These are phyloP conservation scores for Barnettozyma populi DNA, from an alignment of 805 yeast species.

Conservation along the genomic window DNA sequence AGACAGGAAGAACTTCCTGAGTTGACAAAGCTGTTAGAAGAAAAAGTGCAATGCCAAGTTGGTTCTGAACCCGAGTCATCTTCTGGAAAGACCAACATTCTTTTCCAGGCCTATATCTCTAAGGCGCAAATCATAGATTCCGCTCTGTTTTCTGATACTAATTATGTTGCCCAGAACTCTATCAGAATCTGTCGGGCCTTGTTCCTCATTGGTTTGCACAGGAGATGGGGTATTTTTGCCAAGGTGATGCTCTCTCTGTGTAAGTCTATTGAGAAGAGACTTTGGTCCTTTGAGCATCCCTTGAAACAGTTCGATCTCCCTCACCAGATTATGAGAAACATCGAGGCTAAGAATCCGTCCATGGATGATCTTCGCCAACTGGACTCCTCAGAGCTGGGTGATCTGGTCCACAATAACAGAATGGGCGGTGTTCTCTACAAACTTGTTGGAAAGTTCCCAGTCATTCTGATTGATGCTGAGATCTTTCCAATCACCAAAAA, in stretches of 20 bases:
- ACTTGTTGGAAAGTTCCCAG: constrained; percentile 69
- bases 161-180: constrained; percentile 93
- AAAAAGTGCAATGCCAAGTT: constrained; percentile 70
- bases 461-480: constrained; percentile 67
- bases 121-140: constrained; percentile 68
- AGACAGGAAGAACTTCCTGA: constrained; percentile 86
- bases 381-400: constrained; percentile 76
- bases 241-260: constrained; percentile 74
- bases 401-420: constrained; percentile 73
- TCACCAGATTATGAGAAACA: constrained; percentile 51
- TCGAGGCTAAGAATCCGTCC: constrained; percentile 59
- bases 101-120: constrained; percentile 85
- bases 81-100: constrained; percentile 80
- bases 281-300: constrained; percentile 93
- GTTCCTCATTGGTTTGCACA: constrained; percentile 76
- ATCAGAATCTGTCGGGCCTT: constrained; percentile 91
- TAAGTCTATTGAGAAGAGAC: constrained; percentile 74
- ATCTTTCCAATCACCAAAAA: constrained; percentile 83
- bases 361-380: constrained; percentile 73
- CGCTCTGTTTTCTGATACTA: constrained; percentile 77
- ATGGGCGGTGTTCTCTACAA: constrained; percentile 63
- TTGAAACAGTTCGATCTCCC: constrained; percentile 81
- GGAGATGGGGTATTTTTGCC: constrained; percentile 87
- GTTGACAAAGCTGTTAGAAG: constrained; percentile 53
- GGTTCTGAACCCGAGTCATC: constrained; percentile 71